Conservation (phyloP, 306 rosid genomes). For the Luffa acutangula region DNA sequence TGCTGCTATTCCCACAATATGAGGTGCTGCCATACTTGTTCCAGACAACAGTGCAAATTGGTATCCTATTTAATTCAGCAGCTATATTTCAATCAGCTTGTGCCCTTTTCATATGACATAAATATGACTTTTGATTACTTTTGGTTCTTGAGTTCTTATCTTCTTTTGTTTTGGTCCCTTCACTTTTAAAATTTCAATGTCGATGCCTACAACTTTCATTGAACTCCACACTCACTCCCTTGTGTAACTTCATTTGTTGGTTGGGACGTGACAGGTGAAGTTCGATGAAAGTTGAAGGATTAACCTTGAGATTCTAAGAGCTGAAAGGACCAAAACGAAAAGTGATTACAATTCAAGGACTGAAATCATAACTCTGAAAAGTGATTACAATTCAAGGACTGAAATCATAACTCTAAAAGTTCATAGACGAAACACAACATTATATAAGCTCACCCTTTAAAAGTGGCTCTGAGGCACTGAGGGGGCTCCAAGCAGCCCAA, state of each 20-base stretch:
- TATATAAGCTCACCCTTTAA: constrained; percentile 26
- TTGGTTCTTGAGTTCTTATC: background rate
- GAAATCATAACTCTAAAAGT: background rate
- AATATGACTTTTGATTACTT: background rate
- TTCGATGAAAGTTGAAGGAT: constrained; percentile 1
- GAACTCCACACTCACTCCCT: background rate
- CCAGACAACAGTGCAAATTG: constrained; percentile 67
- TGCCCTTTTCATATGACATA: background rate
- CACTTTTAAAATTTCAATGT: background rate
- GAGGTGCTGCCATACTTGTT: constrained; percentile 92
- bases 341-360: background rate
- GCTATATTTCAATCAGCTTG: background rate
- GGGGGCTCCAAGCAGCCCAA: constrained; percentile 92
- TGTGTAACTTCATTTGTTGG: background rate
- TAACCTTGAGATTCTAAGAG: background rate
- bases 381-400: background rate
- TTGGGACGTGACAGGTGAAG: background rate
- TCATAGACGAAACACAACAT: background rate
- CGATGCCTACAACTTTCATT: background rate
- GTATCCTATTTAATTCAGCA: constrained; percentile 29
- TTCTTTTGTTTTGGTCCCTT: background rate
- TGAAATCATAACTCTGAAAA: background rate
- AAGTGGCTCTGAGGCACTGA: constrained; percentile 50
- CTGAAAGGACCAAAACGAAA: background rate
- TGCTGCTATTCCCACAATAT: constrained; percentile 85